A percentile compares a stretch with the other conserved stretches of the same genome.
These are phyloP conservation scores for Elsinoe australis DNA, from an alignment of 2,329 filamentous ascomycete genomes.

Conservation along the genomic window DNA sequence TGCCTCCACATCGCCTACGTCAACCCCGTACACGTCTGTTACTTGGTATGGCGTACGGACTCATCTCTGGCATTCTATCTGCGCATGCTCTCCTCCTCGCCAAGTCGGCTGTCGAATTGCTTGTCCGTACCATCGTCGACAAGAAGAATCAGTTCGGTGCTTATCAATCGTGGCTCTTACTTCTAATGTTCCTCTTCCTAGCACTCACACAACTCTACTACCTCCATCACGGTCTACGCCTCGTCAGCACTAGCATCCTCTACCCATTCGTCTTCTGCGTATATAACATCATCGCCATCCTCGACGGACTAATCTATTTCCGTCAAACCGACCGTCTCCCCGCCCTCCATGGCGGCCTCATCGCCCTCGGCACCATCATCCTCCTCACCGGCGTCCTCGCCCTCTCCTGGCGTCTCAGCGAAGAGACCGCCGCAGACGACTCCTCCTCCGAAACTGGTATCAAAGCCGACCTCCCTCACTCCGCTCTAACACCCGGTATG, in stretches of 20 bases:
- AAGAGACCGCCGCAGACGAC: conserved; percentile 47
- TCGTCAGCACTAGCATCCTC: conserved; percentile 89
- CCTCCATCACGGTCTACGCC: conserved; percentile 83
- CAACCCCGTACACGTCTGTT: conserved; percentile 49
- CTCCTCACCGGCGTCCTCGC: conserved; percentile 82
- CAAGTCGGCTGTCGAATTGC: conserved; percentile 90
- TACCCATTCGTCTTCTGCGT: conserved; percentile 98
- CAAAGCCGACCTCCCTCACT: conserved; percentile 42
- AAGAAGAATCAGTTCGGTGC: conserved; percentile 86
- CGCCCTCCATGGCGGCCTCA: conserved; percentile 67
- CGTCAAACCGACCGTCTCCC: conserved; percentile 75
- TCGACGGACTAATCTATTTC: conserved; percentile 97
- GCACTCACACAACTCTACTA: conserved; percentile 92
- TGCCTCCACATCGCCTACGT: conserved; percentile 31
- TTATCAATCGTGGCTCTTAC: conserved; percentile 90
- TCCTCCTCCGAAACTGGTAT: conserved; percentile 49
- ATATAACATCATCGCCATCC: conserved; percentile 97
- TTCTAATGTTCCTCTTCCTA: conserved; percentile 70
- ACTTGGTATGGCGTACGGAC: conserved; percentile 79
- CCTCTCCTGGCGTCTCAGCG: conserved; percentile 85
- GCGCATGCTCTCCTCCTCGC: conserved; percentile 89
- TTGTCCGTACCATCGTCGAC: conserved; percentile 79
- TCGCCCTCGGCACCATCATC: conserved; percentile 78
- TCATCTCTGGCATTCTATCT: conserved; percentile 81
- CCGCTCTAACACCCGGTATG: conserved; percentile 71